Base-by-base conservation (phyloP, 345 rosid genomes). In the Theobroma cacao region DNA sequence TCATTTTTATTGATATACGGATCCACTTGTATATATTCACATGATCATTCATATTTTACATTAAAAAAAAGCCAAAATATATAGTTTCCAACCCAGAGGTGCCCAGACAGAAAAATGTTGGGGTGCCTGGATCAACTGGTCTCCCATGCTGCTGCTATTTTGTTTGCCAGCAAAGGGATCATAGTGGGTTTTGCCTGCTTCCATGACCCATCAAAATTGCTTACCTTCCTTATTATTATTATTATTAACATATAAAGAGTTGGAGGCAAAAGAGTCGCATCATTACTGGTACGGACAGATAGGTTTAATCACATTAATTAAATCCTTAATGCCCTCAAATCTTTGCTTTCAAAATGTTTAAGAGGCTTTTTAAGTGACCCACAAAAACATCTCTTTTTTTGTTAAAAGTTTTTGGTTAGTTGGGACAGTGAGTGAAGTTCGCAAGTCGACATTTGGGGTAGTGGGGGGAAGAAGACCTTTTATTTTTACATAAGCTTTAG, bases 371-470 rank as follows among this genome's bases (percentile, higher is more conserved):
- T 30, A 75, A 13, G 2, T 26, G 9, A 12, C 43, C 43, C 77
- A 5, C 66, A 67, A 30, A 73, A 61, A 41, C 12, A 56, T 11
- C 69, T 50, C 75, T 75, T 55, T n/a, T 18, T 36, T 48, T 48
- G 64, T 14, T 1, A n/a, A 71, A 66, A 61, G 67, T 62, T 53
- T 45, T 30, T 66, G 43, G 56, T 53, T 78, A 52, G 41, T 71
- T 70, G 55, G 30, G 26, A 56, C 28, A 52, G 10, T 30, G 48
- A 26, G 55, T 11, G 61, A 11, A 80, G 83, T 85, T 82, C 82
- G 66, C 74, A 72, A 75, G 80, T 78, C 14, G 78, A 75, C 82
- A 77, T 64, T 77, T 83, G 83, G 83, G 58, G 34, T 63, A 18
- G 28, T 9, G 43, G 15, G 14, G n/a, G 1, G 15, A 17, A 24